A percentile compares a stretch with the other conserved stretches of the same genome.
Conservation (phyloP, 2,329 filamentous ascomycete species). For the Scortechinia acanthostroma region DNA sequence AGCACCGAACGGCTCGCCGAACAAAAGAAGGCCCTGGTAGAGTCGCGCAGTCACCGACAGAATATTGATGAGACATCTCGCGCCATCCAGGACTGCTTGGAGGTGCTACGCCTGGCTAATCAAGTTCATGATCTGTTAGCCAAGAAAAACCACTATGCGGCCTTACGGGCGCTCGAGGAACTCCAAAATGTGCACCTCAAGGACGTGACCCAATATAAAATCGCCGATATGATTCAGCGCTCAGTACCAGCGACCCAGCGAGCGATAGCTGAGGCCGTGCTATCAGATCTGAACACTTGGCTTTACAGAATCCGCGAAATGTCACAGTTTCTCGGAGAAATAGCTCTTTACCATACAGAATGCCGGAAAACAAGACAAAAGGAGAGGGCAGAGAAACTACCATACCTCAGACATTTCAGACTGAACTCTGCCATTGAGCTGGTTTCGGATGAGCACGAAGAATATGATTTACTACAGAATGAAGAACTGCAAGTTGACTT, state of each 20-base stretch:
- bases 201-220: slow-evolving; percentile 87
- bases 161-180: slow-evolving; percentile 87
- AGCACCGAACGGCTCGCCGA: slow-evolving; percentile 90
- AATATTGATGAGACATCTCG: slow-evolving; percentile 91
- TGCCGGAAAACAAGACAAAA: slow-evolving; percentile 76
- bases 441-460: slow-evolving; percentile 88
- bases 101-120: slow-evolving; percentile 86
- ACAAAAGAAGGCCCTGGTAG: slow-evolving; percentile 89
- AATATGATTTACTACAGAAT: slow-evolving; percentile 91
- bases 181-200: slow-evolving; percentile 93
- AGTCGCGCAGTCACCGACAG: slow-evolving; percentile 83
- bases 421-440: slow-evolving; percentile 93
- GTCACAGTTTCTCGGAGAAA: slow-evolving; percentile 89
- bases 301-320: slow-evolving; percentile 89
- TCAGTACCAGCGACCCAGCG: slow-evolving; percentile 90
- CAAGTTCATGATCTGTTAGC: slow-evolving; percentile 85
- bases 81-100: slow-evolving; percentile 82
- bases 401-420: slow-evolving; percentile 75
- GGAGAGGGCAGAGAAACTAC: slow-evolving; percentile 70
- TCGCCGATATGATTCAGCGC: slow-evolving; percentile 91
- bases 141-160: slow-evolving; percentile 92
- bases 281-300: slow-evolving; percentile 96
- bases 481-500: slow-evolving; percentile 94
- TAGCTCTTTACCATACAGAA: slow-evolving; percentile 93
- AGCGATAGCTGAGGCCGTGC: slow-evolving; percentile 90